Conservation (phyloP, 768 basidiomycete species). For the Amanita polypyramis region DNA sequence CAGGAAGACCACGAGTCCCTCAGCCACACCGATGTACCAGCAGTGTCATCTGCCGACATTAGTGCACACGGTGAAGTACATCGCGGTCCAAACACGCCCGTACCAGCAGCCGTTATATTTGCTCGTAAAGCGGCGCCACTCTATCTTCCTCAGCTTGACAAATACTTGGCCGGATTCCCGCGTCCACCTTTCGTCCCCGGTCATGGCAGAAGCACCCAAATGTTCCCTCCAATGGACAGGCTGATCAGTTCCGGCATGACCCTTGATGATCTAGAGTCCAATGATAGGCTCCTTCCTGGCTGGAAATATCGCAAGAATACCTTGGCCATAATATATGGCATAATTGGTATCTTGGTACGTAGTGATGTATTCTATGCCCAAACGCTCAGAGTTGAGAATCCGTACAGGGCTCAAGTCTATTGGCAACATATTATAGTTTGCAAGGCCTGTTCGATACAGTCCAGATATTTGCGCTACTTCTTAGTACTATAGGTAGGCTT, state of each 20-base stretch:
- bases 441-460: slow-evolving; percentile 60
- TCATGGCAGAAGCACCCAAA: slow-evolving; percentile 17
- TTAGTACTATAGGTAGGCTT: slow-evolving; percentile 51
- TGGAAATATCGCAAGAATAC: slow-evolving; percentile 50
- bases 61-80: background rate
- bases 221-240: slow-evolving; percentile 58
- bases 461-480: slow-evolving; percentile 61
- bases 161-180: slow-evolving; percentile 38
- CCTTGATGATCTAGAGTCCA: slow-evolving; percentile 52
- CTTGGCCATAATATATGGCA: slow-evolving; percentile 33
- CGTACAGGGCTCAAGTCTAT: slow-evolving; percentile 54
- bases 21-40: no score
- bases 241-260: slow-evolving; percentile 36
- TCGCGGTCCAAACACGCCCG: slow-evolving; percentile 27
- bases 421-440: slow-evolving; percentile 60
- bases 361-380: background rate
- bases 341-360: slow-evolving; percentile 45
- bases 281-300: slow-evolving; percentile 31
- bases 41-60: background rate
- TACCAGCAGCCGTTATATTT: slow-evolving; percentile 50
- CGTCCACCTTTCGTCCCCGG: slow-evolving; percentile 29
- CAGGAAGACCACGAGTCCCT: no score
- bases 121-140: slow-evolving; percentile 47
- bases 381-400: slow-evolving; percentile 2
- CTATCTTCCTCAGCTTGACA: slow-evolving; percentile 52